Evolutionary conservation across 257 asterid species (phyloP), one percentile per base, ranked within the genome.

Genomic region (Lycium ferocissimum): DNA sequence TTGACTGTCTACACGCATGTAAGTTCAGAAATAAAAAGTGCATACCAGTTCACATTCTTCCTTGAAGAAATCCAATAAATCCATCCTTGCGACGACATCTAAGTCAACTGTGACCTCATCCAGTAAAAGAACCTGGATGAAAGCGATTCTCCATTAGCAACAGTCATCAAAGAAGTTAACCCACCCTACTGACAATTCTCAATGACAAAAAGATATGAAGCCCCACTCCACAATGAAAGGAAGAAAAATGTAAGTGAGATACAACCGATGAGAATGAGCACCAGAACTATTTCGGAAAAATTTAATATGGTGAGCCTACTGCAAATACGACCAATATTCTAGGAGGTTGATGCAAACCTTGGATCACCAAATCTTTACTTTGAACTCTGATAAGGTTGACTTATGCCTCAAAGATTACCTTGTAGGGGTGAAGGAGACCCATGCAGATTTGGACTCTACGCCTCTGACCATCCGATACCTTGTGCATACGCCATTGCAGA

Each of bases 11-110:
- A 72, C 63, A 14, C 22, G 38, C 15, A 70, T 6, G 22, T 38
- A 8, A 17, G 45, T 14, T 26, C 35, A 43, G 58, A 72, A 72
- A 57, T 51, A 76, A 53, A 53, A 9, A 53, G 14, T 76, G 82
- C 26, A 75, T 88, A 94, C 98, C 97, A 93, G 88, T 84, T 96
- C 98, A 86, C 98, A 94, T 89, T 96, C 99, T 92, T 94, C 98
- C 90, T 75, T 92, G 87, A 96, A 93, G 86, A 93, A 94, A 9
- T 95, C 97, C 62, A 96, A 97, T 84, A 96, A 91, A 91, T 96
- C 99, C 98, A 96, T 95, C 92, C 99, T 91, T 47, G 98, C 97
- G 80, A 96, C 98, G 20, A 95, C 98, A 88, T 96, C 99, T 53
- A 96, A 92, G 83, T 96, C 98, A 54, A 96, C 98, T 8, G 99